Conservation (phyloP, 2,329 filamentous ascomycete genomes). For the Blastomyces parvus region DNA sequence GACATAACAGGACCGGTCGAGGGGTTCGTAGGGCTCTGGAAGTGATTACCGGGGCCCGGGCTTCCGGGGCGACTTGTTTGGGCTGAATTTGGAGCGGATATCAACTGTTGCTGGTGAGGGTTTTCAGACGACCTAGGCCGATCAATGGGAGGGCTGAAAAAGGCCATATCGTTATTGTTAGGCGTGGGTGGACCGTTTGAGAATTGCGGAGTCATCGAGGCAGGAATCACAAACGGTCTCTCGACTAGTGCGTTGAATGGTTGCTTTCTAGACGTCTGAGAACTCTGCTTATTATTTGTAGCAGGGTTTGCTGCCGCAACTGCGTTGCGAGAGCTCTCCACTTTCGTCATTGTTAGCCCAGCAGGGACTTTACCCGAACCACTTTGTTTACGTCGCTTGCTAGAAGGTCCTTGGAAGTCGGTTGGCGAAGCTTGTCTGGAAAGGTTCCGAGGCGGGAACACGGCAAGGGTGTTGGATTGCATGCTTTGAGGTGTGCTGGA, state of each 20-base stretch:
- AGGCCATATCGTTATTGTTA: conserved; percentile 51
- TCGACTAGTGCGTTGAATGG: conserved; percentile 34
- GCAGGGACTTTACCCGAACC: conserved; percentile 59
- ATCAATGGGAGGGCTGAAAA: conserved; percentile 48
- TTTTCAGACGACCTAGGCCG: conserved; percentile 58
- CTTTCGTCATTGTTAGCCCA: conserved; percentile 69
- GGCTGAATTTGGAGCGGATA: conserved; percentile 61
- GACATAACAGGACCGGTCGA: conserved; percentile 38
- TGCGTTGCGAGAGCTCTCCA: conserved; percentile 48
- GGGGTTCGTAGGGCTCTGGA: conserved; percentile 27
- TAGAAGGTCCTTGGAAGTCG: conserved; percentile 52
- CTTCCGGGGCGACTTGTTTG: conserved; percentile 71
- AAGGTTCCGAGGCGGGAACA: conserved; percentile 50
- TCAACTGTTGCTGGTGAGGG: conserved; percentile 53
- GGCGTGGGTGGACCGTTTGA: conserved; percentile 57
- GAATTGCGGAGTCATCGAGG: conserved; percentile 41
- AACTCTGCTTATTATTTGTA: not conserved
- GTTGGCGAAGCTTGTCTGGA: conserved; percentile 67
- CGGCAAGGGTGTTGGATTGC: conserved; percentile 34
- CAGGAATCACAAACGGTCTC: conserved; percentile 38
- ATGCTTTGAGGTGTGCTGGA: conserved; percentile 30
- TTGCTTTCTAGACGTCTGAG: conserved; percentile 5
- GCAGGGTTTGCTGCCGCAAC: not conserved
- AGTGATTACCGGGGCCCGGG: conserved; percentile 41
- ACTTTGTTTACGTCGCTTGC: conserved; percentile 77